Evolutionary conservation across 2,329 filamentous ascomycete species (phyloP).

Genomic region (Beauveria sp.): DNA sequence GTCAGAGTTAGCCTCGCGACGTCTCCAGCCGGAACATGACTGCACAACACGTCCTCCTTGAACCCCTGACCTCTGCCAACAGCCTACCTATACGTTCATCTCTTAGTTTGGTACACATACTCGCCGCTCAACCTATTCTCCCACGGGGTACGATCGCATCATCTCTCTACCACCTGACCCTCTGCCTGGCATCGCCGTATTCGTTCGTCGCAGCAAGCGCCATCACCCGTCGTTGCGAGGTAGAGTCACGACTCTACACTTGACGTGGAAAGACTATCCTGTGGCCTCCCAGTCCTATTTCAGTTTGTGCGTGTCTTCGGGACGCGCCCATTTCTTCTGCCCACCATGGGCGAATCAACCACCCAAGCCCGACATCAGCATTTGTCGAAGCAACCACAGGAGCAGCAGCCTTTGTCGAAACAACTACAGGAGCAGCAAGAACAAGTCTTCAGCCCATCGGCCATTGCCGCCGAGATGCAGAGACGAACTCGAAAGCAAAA

Average conservation of each 20-base stretch:
- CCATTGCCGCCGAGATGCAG: constrained; percentile 17
- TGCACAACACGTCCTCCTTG: neutral
- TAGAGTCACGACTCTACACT: neutral
- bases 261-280: neutral
- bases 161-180: constrained; percentile 1
- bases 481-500: constrained; percentile 25
- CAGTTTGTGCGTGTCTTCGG: neutral
- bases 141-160: neutral
- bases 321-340: neutral
- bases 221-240: neutral
- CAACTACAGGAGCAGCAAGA: neutral
- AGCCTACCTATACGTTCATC: neutral
- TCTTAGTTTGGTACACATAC: neutral
- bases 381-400: neutral
- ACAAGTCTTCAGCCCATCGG: constrained; percentile 1
- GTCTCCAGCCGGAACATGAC: neutral
- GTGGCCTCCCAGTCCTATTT: neutral
- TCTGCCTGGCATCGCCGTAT: neutral
- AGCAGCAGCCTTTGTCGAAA: neutral
- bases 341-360: neutral
- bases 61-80: neutral
- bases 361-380: neutral
- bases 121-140: neutral
- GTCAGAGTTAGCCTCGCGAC: neutral
- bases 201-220: neutral